Conservation (phyloP, 805 yeast species). For the Candida piceae region DNA sequence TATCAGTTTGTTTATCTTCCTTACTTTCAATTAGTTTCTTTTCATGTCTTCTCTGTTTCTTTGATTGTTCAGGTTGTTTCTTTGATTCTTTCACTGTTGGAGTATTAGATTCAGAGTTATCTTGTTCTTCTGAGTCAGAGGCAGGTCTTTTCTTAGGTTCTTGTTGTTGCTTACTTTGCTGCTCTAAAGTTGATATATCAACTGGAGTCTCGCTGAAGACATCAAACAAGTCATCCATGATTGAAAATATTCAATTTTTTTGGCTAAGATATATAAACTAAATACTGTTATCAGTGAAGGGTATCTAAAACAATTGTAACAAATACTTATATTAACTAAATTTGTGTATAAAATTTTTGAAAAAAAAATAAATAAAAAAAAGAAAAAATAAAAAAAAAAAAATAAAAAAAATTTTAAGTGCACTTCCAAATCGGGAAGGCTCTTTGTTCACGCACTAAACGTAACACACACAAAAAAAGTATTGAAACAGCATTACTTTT, state of each 20-base stretch:
- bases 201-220: slow-evolving; percentile 54
- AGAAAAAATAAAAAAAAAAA: slow-evolving; percentile 2
- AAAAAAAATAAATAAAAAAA: too few relatives aligned
- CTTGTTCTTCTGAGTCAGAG: slow-evolving; percentile 5
- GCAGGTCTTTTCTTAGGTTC: slow-evolving; percentile 11
- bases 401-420: slow-evolving; percentile 1
- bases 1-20: slow-evolving; percentile 17
- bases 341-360: too few relatives aligned
- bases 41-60: slow-evolving; percentile 28
- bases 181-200: slow-evolving; percentile 20
- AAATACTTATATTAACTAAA: too few relatives aligned
- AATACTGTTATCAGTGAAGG: too few relatives aligned
- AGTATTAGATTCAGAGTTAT: background rate
- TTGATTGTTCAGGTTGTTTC: slow-evolving; percentile 17
- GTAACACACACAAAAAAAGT: too few relatives aligned
- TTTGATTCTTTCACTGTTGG: slow-evolving; percentile 1
- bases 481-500: too few relatives aligned
- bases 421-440: slow-evolving; percentile 1
- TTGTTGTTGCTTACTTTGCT: slow-evolving; percentile 7
- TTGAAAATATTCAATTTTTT: too few relatives aligned
- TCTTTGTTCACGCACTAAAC: background rate
- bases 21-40: slow-evolving; percentile 23
- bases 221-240: slow-evolving; percentile 53
- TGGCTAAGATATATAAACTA: too few relatives aligned
- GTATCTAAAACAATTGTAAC: too few relatives aligned